Evolutionary conservation across 1,284 basidiomycete species (phyloP).

Genomic region (Trametes sp.): DNA sequence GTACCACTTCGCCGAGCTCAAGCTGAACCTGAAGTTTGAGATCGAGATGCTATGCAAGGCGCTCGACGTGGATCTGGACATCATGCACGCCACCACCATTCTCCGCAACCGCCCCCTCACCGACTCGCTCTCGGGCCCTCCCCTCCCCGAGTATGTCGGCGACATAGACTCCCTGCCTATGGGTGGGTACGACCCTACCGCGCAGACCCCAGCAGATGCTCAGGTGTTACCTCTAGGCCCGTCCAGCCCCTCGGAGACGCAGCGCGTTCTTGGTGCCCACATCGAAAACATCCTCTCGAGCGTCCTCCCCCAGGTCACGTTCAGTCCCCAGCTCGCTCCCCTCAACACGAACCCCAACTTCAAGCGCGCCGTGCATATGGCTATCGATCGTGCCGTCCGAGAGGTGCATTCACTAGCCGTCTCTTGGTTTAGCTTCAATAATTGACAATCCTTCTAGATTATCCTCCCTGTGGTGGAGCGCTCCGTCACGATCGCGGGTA

Average conservation of each 20-base stretch:
- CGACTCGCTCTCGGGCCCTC: constrained; percentile 60
- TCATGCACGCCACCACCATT: constrained; percentile 86
- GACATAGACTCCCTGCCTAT: constrained; percentile 78
- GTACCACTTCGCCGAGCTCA: constrained; percentile 96
- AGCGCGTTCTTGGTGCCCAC: constrained; percentile 70
- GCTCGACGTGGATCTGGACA: constrained; percentile 88
- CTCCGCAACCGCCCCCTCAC: constrained; percentile 74
- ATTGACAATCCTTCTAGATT: constrained; percentile 60
- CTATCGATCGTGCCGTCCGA: constrained; percentile 93
- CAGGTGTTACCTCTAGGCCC: constrained; percentile 67
- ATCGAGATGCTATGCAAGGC: constrained; percentile 97
- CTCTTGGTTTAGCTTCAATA: background rate
- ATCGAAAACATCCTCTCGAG: constrained; percentile 83
- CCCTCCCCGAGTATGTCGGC: constrained; percentile 73
- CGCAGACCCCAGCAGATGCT: constrained; percentile 57
- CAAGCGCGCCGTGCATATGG: constrained; percentile 92
- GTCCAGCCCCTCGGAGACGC: constrained; percentile 61
- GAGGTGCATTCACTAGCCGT: constrained; percentile 61
- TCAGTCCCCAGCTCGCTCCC: constrained; percentile 77
- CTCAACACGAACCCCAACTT: constrained; percentile 84
- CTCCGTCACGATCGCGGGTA: constrained; percentile 98
- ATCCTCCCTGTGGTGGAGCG: constrained; percentile 98
- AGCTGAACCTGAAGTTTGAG: constrained; percentile 98
- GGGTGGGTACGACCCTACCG: constrained; percentile 63
- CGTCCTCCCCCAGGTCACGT: constrained; percentile 77